phyloP scores from a whole-genome alignment of 2,329 filamentous ascomycete species.

The Ophiostoma novo-ulmi region DNA sequence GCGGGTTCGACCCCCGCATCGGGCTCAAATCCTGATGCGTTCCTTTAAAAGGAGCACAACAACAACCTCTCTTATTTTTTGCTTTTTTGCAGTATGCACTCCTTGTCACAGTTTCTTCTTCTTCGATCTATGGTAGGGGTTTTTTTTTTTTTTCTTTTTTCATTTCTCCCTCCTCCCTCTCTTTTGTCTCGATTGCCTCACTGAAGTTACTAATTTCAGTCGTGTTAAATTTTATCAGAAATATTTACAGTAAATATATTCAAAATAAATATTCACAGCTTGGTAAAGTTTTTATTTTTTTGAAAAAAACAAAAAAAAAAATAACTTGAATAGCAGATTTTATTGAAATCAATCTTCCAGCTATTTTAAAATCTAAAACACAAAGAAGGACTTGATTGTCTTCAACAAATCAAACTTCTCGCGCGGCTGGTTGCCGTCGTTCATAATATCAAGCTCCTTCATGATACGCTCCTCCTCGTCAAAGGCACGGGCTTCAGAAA shows the following conservation, averaged over 20 bases:
- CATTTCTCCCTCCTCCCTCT: no score
- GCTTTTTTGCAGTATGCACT: not conserved
- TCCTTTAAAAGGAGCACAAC: conserved; percentile 8
- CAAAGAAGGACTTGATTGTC: not conserved
- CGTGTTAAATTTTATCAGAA: no score
- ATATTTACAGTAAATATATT: no score
- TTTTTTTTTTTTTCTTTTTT: not conserved
- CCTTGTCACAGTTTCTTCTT: no score
- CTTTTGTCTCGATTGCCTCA: no score
- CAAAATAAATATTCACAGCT: no score
- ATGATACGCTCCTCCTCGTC: conserved; percentile 3
- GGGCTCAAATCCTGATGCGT: conserved; percentile 42
- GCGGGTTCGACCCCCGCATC: conserved; percentile 44
- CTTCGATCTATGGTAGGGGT: no score
- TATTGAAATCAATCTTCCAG: no score
- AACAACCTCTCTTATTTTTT: not conserved
- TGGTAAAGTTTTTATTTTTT: no score
- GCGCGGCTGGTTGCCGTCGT: conserved; percentile 2
- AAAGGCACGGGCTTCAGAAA: not conserved
- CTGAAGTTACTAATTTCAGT: no score
- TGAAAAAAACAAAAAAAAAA: no score
- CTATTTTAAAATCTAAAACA: not conserved
- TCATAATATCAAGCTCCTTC: not conserved
- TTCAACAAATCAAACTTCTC: not conserved
- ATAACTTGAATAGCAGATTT: no score